Base-by-base conservation (phyloP, 192 early-diverging fungal species). In the Backusella macrospora region DNA sequence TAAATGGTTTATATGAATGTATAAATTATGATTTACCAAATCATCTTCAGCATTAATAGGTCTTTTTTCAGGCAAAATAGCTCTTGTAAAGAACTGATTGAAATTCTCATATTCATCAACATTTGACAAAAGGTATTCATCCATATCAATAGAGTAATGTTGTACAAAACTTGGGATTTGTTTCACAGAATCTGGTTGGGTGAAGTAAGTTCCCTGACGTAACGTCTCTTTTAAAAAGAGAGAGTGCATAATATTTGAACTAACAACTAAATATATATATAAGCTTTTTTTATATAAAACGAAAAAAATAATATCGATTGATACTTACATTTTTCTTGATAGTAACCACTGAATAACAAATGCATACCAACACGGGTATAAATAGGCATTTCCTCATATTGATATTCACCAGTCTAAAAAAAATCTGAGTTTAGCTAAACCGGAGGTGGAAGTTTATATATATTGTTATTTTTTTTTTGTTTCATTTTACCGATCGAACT, bases 41-140 rank as follows among this genome's bases (percentile, higher is more conserved):
- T 89, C 64, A 10, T 78, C 67, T n/a, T 63, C 34, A 23, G 59
- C 59, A 34, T 83, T 49, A 46, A 85, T 78, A 1, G 82, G 83
- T 14, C 92, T 79, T 5, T 80, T 87, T 13, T 81, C 85, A 6
- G 89, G 88, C 47, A 86, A 84, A 29, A 94, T 81, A n/a, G 88
- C 86, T 15, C 92, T 86, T 70, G 86, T 90, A 68, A 93, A 94
- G 73, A 94, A 94, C 66, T 90, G 85, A 73, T 94, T 94, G 45
- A 93, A 93, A 13, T 73, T 86, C 9, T 69, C 46, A 76, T 89
- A 93, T 13, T 73, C 65, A 38, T 75, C 76, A 16, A 91, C 49
- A 0, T 89, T 85, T n/a, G 84, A 72, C 18, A 84, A 38, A 18
- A 91, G 49, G 18, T 72, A 82, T 67, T 94, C 88, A 10, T 88